Evolutionary conservation across 768 basidiomycete genomes (phyloP).

Genomic region (Pleurotus tuber-regium): DNA sequence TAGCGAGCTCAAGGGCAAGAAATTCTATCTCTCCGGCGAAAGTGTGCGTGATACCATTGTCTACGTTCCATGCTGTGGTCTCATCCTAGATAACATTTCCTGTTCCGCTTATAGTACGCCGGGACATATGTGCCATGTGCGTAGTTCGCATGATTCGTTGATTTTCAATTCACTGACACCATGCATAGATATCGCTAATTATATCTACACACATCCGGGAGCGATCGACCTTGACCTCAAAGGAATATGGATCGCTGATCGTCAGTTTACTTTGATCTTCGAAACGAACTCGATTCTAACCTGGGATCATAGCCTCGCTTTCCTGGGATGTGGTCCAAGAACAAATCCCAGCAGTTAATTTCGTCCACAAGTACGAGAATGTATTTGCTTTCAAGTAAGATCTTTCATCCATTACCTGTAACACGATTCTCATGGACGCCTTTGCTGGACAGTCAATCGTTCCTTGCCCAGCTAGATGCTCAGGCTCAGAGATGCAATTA

Average conservation of each 20-base stretch:
- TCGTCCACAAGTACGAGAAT: constrained; percentile 69
- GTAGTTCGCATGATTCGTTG: not conserved
- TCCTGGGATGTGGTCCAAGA: constrained; percentile 64
- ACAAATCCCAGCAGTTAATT: constrained; percentile 70
- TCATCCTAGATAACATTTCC: not conserved
- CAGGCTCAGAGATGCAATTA: constrained; percentile 59
- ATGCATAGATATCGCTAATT: constrained; percentile 66
- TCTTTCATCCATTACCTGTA: not conserved
- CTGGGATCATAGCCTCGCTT: constrained; percentile 40
- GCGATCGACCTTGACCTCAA: constrained; percentile 55
- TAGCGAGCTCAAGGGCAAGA: constrained; percentile 68
- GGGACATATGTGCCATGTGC: constrained; percentile 4
- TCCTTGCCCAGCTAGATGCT: constrained; percentile 55
- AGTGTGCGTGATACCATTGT: constrained; percentile 52
- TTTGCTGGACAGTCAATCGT: constrained; percentile 47
- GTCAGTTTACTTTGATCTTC: constrained; percentile 34
- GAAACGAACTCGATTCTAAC: not conserved
- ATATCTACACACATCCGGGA: constrained; percentile 58
- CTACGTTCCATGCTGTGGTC: no score
- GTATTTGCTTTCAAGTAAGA: constrained; percentile 74
- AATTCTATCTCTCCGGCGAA: constrained; percentile 68
- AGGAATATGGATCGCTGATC: constrained; percentile 73
- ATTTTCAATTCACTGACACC: constrained; percentile 7
- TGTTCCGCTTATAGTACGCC: not conserved
- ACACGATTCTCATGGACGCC: not conserved